Evolutionary conservation across 139 green algal species (phyloP).

Genomic region (Chara braunii): DNA sequence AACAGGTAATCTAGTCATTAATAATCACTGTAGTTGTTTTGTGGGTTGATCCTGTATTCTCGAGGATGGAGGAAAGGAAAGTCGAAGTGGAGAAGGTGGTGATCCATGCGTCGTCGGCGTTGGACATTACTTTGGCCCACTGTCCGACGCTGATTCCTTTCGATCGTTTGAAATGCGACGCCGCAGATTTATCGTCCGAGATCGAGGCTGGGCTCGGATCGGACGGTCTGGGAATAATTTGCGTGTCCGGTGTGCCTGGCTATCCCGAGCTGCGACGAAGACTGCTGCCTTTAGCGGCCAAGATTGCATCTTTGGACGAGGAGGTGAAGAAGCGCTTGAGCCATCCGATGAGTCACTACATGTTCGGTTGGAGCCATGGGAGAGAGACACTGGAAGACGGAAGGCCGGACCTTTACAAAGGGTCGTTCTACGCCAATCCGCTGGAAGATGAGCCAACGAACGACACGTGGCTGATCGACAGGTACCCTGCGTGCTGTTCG

Average conservation of each 20-base stretch:
- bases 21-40: no score
- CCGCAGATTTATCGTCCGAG: not conserved
- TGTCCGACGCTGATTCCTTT: no score
- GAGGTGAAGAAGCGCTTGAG: not conserved
- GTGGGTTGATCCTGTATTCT: no score
- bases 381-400: constrained; percentile 20
- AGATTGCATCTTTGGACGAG: not conserved
- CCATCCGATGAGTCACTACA: constrained; percentile 3
- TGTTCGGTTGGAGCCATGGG: constrained; percentile 24
- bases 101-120: no score
- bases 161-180: no score
- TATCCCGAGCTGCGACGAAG: not conserved
- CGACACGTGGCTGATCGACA: constrained; percentile 22
- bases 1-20: no score
- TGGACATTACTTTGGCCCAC: no score
- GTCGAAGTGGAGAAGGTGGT: no score
- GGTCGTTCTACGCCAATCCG: constrained; percentile 45
- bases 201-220: not conserved
- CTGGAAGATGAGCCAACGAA: constrained; percentile 21
- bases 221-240: not conserved
- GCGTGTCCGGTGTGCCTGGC: not conserved
- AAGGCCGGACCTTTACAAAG: constrained; percentile 30
- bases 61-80: no score
- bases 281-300: not conserved
- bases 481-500: constrained; percentile 36